phyloP scores from a whole-genome alignment of 257 asterid genomes.

The Dorcoceras hygrometricum region DNA sequence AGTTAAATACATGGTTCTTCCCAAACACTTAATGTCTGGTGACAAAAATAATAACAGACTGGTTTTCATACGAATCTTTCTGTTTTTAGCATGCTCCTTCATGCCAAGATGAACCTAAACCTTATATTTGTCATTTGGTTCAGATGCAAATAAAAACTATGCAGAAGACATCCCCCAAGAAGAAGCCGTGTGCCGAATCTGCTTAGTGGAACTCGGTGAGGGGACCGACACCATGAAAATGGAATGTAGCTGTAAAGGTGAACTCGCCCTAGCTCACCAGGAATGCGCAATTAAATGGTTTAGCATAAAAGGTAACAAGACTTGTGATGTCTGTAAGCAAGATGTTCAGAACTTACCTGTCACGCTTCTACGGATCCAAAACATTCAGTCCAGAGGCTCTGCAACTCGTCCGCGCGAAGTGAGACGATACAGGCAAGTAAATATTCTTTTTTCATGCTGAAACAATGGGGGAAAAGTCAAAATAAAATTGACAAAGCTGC shows the following conservation, averaged over 20 bases:
- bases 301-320: slow-evolving; percentile 90
- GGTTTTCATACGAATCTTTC: too few relatives aligned
- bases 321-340: slow-evolving; percentile 85
- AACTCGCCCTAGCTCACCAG: slow-evolving; percentile 91
- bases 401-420: slow-evolving; percentile 43
- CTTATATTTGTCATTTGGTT: slow-evolving; percentile 36
- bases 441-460: background rate
- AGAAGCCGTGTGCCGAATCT: slow-evolving; percentile 92
- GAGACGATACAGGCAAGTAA: slow-evolving; percentile 61
- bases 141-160: slow-evolving; percentile 49
- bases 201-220: slow-evolving; percentile 81
- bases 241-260: slow-evolving; percentile 97
- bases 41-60: background rate
- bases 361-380: slow-evolving; percentile 73
- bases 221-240: slow-evolving; percentile 72
- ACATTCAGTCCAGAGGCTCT: slow-evolving; percentile 35
- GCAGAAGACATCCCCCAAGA: slow-evolving; percentile 82
- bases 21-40: background rate
- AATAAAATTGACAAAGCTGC: slow-evolving; percentile 17
- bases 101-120: slow-evolving; percentile 24
- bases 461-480: slow-evolving; percentile 16
- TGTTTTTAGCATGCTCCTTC: background rate
- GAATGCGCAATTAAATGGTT: slow-evolving; percentile 96
- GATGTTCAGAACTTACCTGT: slow-evolving; percentile 89
- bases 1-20: background rate